phyloP scores from a whole-genome alignment of 2,329 filamentous ascomycete species.

The Tolypocladium endophyticum region DNA sequence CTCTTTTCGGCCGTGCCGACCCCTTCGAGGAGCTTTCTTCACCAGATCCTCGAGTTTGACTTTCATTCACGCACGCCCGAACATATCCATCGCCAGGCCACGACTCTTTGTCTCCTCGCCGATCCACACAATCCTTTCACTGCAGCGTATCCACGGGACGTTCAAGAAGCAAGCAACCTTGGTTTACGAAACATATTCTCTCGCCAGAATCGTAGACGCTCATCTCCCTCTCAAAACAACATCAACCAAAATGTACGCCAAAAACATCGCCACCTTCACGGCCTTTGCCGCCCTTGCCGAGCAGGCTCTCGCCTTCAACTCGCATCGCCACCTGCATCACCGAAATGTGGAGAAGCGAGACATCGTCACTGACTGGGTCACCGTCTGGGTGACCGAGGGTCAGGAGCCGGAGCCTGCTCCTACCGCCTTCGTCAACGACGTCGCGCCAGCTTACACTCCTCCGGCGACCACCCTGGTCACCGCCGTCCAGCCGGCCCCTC shows the following conservation, averaged over 20 bases:
- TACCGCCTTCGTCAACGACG: conserved; percentile 1
- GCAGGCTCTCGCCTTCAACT: conserved; percentile 30
- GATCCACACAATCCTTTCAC: not conserved
- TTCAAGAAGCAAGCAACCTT: not conserved
- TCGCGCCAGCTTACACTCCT: not conserved
- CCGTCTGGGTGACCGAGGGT: conserved; percentile 26
- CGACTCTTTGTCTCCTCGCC: not conserved
- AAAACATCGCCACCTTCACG: conserved; percentile 29
- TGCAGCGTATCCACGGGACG: not conserved
- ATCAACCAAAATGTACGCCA: conserved; percentile 29
- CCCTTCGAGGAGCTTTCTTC: not conserved
- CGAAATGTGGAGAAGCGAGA: conserved; percentile 20
- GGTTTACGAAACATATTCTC: not conserved
- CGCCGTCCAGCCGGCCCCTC: conserved; percentile 11
- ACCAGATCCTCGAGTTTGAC: not conserved
- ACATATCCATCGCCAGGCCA: not conserved
- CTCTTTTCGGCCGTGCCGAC: conserved; percentile 24
- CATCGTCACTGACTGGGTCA: conserved; percentile 28
- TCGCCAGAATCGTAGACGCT: not conserved
- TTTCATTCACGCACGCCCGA: not conserved
- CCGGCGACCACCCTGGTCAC: conserved; percentile 12
- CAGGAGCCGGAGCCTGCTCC: not conserved
- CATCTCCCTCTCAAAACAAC: not conserved
- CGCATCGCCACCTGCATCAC: conserved; percentile 28
- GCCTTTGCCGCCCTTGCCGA: conserved; percentile 32